A percentile compares a stretch with the other conserved stretches of the same genome.
Conservation (phyloP, 371 early-diverging fungal species). For the Dinochytrium kinnereticum region DNA sequence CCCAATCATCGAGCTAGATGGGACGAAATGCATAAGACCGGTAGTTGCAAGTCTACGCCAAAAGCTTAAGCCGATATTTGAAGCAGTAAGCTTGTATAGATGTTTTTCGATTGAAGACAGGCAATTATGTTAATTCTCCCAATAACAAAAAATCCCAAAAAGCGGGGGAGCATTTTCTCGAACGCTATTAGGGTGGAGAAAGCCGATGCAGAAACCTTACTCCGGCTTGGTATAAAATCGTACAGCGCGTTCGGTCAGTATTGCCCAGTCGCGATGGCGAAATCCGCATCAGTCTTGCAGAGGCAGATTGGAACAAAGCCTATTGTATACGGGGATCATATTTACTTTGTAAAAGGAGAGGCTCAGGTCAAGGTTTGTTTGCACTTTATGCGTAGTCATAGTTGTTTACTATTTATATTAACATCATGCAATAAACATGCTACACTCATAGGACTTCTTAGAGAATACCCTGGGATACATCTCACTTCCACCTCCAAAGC, state of each 20-base stretch:
- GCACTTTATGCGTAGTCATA: no score
- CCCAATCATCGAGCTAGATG: conserved; percentile 46
- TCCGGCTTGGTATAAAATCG: conserved; percentile 47
- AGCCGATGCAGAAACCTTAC: conserved; percentile 43
- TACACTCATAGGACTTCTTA: conserved; percentile 51
- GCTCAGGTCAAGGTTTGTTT: conserved; percentile 34
- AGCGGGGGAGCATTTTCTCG: conserved; percentile 46
- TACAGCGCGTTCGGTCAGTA: conserved; percentile 48
- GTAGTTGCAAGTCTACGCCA: conserved; percentile 35
- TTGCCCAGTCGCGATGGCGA: conserved; percentile 50
- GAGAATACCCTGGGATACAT: conserved; percentile 38
- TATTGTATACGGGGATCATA: conserved; percentile 42
- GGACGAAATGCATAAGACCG: conserved; percentile 41
- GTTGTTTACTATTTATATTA: background rate
- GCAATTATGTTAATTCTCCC: no score
- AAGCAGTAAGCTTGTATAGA: conserved; percentile 39
- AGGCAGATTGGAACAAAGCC: conserved; percentile 44
- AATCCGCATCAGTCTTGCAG: conserved; percentile 20
- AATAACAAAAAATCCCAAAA: no score
- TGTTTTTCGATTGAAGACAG: no score
- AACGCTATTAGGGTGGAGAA: conserved; percentile 37
- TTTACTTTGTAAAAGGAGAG: conserved; percentile 46
- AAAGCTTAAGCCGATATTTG: conserved; percentile 38
- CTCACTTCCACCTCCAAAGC: conserved; percentile 37
- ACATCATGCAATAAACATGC: no score